Conservation (phyloP, 768 basidiomycete species). For the Trametes sanguinea region DNA sequence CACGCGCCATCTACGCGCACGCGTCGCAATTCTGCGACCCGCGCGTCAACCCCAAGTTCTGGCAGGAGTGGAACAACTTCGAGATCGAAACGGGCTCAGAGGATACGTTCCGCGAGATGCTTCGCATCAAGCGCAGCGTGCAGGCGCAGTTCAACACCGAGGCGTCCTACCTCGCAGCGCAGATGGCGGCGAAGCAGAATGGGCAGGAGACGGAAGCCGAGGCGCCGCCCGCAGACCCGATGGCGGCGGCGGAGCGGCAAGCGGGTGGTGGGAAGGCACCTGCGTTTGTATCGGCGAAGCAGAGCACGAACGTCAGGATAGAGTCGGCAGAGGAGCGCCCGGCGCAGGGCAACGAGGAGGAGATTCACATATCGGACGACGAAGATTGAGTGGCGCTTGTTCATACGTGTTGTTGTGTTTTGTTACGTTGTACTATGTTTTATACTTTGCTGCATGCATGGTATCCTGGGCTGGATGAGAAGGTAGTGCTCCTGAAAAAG, state of each 20-base stretch:
- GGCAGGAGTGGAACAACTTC: slow-evolving; percentile 96
- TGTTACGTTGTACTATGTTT: slow-evolving; percentile 25
- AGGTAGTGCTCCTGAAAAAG: no score
- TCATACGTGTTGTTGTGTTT: slow-evolving; percentile 18
- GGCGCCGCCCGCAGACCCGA: slow-evolving; percentile 61
- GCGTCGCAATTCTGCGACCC: slow-evolving; percentile 99
- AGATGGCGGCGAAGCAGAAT: slow-evolving; percentile 58
- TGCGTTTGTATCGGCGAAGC: slow-evolving; percentile 76
- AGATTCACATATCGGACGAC: slow-evolving; percentile 88
- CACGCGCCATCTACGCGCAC: slow-evolving; percentile 94
- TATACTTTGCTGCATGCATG: slow-evolving; percentile 10
- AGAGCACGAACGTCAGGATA: slow-evolving; percentile 42
- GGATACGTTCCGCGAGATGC: slow-evolving; percentile 95
- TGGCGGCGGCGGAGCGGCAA: slow-evolving; percentile 83
- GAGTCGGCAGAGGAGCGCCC: slow-evolving; percentile 40
- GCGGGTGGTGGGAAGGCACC: slow-evolving; percentile 51
- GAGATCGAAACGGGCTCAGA: slow-evolving; percentile 99
- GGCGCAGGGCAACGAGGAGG: slow-evolving; percentile 61
- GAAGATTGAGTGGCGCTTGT: slow-evolving; percentile 49
- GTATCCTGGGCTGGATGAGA: neutral
- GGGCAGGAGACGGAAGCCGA: slow-evolving; percentile 41
- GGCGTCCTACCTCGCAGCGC: slow-evolving; percentile 88
- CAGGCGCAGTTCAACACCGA: slow-evolving; percentile 99
- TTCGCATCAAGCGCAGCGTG: slow-evolving; percentile 95
- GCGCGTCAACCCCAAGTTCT: slow-evolving; percentile 87